Conservation (phyloP, 2,329 filamentous ascomycete species). For the Rutstroemia sydowiana region DNA sequence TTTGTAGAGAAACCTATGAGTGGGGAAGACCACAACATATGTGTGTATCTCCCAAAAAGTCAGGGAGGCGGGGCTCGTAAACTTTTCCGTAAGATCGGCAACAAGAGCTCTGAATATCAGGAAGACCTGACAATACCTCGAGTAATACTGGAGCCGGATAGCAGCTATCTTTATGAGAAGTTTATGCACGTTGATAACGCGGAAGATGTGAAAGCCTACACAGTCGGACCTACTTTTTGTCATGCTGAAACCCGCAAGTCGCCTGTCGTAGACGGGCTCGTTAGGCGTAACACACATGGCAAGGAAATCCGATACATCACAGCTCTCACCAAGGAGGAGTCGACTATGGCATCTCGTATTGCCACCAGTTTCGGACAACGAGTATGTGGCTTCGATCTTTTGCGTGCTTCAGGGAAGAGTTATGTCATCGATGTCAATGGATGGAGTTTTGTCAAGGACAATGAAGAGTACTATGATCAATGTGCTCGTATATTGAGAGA, state of each 20-base stretch:
- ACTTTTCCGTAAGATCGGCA: constrained; percentile 93
- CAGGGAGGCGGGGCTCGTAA: constrained; percentile 83
- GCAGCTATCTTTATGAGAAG: constrained; percentile 94
- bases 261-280: constrained; percentile 91
- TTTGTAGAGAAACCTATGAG: constrained; percentile 99
- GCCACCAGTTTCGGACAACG: constrained; percentile 87
- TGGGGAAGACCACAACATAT: constrained; percentile 96
- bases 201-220: constrained; percentile 98
- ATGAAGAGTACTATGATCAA: constrained; percentile 95
- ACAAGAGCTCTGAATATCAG: constrained; percentile 96
- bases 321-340: constrained; percentile 70
- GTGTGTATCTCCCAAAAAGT: constrained; percentile 90
- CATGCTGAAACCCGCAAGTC: constrained; percentile 97
- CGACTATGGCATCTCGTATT: constrained; percentile 81
- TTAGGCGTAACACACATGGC: constrained; percentile 91
- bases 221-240: constrained; percentile 85
- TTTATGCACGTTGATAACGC: constrained; percentile 96
- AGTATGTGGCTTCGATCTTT: constrained; percentile 91
- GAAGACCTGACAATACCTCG: constrained; percentile 68
- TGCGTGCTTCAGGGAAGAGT: constrained; percentile 81
- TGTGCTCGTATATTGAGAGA: constrained; percentile 79
- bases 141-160: constrained; percentile 69
- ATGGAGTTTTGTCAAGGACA: constrained; percentile 99
- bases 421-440: constrained; percentile 99
- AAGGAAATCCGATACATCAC: constrained; percentile 97